Percentiles rank a stretch among this genome's conserved stretches.
Conservation (phyloP, 2,329 filamentous ascomycete species). For the Pseudogymnoascus sp. region DNA sequence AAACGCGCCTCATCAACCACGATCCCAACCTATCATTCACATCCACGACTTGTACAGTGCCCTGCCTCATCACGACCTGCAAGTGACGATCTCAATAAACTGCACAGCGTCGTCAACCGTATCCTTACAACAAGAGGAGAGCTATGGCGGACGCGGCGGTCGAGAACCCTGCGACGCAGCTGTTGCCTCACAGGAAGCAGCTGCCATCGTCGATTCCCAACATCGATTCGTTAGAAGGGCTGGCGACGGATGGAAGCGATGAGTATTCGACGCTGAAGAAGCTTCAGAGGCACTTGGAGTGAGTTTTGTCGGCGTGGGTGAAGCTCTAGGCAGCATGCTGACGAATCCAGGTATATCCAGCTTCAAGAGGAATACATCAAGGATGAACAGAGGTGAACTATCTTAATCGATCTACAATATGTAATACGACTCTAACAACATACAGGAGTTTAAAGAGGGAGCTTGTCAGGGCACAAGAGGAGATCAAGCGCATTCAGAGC, state of each 20-base stretch:
- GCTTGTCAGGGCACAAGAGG: conserved; percentile 92
- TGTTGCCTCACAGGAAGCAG: conserved; percentile 74
- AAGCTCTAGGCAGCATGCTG: conserved; percentile 18
- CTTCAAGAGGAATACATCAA: conserved; percentile 99
- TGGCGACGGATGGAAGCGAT: conserved; percentile 72
- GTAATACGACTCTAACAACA: conserved; percentile 14
- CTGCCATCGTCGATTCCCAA: conserved; percentile 75
- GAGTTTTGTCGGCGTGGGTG: conserved; percentile 29
- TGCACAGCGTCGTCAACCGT: neutral
- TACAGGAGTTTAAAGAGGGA: conserved; percentile 87
- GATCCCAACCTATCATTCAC: neutral
- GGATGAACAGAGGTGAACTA: conserved; percentile 80
- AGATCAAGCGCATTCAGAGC: conserved; percentile 99
- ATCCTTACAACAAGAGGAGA: neutral
- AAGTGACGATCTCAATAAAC: neutral
- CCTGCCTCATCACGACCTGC: neutral
- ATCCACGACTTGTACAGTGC: neutral
- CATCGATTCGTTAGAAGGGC: conserved; percentile 82
- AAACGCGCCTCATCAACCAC: conserved; percentile 10
- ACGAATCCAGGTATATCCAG: conserved; percentile 68
- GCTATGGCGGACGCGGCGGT: conserved; percentile 80
- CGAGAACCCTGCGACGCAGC: conserved; percentile 68
- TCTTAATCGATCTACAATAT: neutral
- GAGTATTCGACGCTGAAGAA: conserved; percentile 96
- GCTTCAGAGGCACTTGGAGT: conserved; percentile 93